Base-by-base conservation (phyloP, 805 yeast species). In the Pichia ethanolica region DNA sequence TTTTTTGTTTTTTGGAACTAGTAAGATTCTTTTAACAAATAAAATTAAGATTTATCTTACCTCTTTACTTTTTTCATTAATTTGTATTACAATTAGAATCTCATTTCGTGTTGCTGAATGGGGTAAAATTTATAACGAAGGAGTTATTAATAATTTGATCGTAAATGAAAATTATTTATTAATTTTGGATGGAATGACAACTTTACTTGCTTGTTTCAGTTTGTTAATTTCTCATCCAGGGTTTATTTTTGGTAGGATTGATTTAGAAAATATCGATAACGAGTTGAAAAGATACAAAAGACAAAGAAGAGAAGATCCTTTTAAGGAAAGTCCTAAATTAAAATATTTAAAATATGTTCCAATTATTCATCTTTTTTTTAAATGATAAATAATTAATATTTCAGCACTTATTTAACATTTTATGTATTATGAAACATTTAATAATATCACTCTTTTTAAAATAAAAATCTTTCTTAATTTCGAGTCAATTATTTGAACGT, bases 61-160 rank as follows among this genome's bases (percentile, higher is more conserved):
- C 25, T 4, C 11, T 26, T 5, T 41, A 3, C 11, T 33, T 8
- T 13, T 42, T 20, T 12, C 20, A 10, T 25, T 42, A 4, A 8
- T 34, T 26, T 25, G 25, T 27, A 7, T 13, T 20, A 4, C 25
- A 12, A 42, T 42, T 11, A 42, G 45, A 32, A 12, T 42, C 3
- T 42, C 36, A 10, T 42, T 33, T 27, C 37, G 45, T 13, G 45
- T 42, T 34, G 45, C 45, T 7, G 45, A 42, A 27, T 32, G 37
- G 45, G 37, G n/a, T n/a, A 42, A 42, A n/a, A 34, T 42, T 10
- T 3, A n/a, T 25, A 34, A 34, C 4, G 30, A 5, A 3, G 45
- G 45, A 7, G 5, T 42, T 11, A n/a, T 9, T 7, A 42, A 30
- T 12, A 30, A 32, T 6, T 33, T 42, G n/a, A 42, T 6, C 28